Conservation (phyloP, 345 rosid species). For the Mercurialis annua region DNA sequence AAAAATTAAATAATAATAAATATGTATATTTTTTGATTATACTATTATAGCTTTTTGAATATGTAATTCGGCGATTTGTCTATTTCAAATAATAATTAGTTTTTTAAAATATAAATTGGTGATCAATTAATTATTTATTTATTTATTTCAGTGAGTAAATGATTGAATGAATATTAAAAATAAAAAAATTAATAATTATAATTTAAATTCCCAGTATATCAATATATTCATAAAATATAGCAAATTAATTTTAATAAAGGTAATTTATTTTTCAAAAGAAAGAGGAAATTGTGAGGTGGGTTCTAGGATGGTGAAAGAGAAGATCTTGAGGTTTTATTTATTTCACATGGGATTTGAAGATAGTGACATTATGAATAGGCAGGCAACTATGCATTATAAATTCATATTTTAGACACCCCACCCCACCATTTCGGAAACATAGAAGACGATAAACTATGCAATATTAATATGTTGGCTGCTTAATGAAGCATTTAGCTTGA, state of each 20-base stretch:
- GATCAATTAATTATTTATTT: background rate
- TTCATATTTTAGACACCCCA: background rate
- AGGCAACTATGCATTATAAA: background rate
- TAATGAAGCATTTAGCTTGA: too few relatives aligned
- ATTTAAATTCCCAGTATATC: too few relatives aligned
- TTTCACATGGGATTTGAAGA: background rate
- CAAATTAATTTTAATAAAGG: too few relatives aligned
- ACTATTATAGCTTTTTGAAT: too few relatives aligned
- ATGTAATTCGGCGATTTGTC: too few relatives aligned
- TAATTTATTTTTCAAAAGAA: background rate
- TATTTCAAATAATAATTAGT: too few relatives aligned
- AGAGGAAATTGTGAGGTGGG: background rate
- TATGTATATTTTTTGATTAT: too few relatives aligned
- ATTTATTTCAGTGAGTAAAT: background rate
- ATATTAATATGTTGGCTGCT: too few relatives aligned
- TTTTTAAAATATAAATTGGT: background rate
- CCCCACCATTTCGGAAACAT: background rate
- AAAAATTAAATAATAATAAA: too few relatives aligned
- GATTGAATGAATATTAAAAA: background rate
- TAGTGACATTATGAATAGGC: background rate
- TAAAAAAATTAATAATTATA: too few relatives aligned
- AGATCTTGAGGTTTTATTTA: background rate
- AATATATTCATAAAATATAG: too few relatives aligned
- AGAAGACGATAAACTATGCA: background rate
- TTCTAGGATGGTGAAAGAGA: background rate